These are phyloP conservation scores for Chlamydomonas sp. DNA, from an alignment of 139 green algal genomes.

Conservation along the genomic window DNA sequence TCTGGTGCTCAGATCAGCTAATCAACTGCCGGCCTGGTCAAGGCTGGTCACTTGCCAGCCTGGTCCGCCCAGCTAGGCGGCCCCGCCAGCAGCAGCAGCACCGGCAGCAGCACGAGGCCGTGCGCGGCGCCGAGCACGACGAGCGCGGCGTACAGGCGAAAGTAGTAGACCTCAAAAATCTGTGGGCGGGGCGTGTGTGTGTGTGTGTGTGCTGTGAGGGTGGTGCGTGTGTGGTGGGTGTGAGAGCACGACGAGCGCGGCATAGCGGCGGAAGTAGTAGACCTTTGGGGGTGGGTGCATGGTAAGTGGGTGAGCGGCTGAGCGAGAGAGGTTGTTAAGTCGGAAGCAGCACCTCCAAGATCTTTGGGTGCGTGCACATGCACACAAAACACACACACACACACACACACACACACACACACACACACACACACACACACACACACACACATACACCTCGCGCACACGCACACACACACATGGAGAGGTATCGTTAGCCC, in stretches of 20 bases:
- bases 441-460: too few species aligned
- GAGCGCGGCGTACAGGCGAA: constrained; percentile 73
- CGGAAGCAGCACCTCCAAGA: not conserved
- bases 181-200: too few species aligned
- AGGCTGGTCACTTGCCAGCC: too few species aligned
- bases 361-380: not conserved
- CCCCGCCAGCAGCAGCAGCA: constrained; percentile 60
- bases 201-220: too few species aligned
- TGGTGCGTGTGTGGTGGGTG: too few species aligned
- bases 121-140: constrained; percentile 79
- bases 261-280: too few species aligned
- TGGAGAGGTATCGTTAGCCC: constrained; percentile 23
- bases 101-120: constrained; percentile 79
- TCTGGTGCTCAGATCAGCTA: too few species aligned
- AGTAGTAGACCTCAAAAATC: constrained; percentile 17
- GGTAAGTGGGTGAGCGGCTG: not conserved
- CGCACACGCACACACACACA: too few species aligned
- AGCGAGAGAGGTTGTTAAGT: not conserved
- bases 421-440: constrained; percentile 1
- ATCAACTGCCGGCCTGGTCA: too few species aligned
- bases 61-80: too few species aligned
- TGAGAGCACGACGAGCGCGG: too few species aligned
- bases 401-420: not conserved
- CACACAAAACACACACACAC: too few species aligned
- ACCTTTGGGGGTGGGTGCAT: not conserved